Conservation (phyloP, 192 early-diverging fungal species). For the Paraglomus brasilianum region DNA sequence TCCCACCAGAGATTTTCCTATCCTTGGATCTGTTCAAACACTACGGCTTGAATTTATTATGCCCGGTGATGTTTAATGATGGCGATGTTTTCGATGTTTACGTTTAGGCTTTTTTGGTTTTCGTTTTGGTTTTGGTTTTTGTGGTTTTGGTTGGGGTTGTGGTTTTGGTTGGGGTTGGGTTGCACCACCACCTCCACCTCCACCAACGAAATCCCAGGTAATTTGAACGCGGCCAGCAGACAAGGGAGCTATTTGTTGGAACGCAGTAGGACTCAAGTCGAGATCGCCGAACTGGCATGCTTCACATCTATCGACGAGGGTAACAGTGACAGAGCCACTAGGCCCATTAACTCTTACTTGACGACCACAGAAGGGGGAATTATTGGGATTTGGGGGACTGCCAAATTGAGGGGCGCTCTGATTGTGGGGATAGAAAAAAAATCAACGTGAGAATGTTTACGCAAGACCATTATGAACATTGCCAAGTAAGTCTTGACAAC, state of each 20-base stretch:
- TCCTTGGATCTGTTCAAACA: too few species aligned
- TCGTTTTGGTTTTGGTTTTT: too few species aligned
- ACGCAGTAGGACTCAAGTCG: constrained; percentile 52
- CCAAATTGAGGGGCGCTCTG: background rate
- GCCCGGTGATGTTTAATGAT: too few species aligned
- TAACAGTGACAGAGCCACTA: background rate
- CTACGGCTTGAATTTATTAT: too few species aligned
- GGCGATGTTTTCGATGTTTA: too few species aligned
- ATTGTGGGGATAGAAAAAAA: constrained; percentile 40
- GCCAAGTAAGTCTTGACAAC: background rate
- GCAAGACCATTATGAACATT: background rate
- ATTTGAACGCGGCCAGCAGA: constrained; percentile 34
- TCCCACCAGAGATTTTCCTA: too few species aligned
- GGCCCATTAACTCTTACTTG: background rate
- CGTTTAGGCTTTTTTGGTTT: too few species aligned
- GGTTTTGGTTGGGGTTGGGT: background rate
- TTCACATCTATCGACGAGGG: constrained; percentile 39
- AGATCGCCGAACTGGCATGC: constrained; percentile 42
- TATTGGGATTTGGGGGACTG: background rate
- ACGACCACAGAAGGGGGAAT: background rate
- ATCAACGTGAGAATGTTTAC: too few species aligned
- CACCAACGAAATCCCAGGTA: constrained; percentile 37
- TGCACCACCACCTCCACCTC: background rate
- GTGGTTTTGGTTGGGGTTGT: too few species aligned
- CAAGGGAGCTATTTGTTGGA: constrained; percentile 37